Evolutionary conservation across 768 basidiomycete species (phyloP).

Genomic region (Collybiopsis confluens): DNA sequence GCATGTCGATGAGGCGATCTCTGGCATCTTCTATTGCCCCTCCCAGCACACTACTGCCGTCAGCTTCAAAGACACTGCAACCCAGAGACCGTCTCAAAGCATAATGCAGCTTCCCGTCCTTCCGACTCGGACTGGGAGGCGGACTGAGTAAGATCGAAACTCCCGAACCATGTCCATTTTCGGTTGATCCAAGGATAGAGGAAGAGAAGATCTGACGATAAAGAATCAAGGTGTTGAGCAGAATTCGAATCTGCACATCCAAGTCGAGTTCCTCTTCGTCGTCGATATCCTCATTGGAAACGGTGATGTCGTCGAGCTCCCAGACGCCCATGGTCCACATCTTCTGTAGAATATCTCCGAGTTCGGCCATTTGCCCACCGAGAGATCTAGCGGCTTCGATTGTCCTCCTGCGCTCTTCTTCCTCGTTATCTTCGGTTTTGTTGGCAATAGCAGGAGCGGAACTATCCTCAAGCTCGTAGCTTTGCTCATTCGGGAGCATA

Average conservation of each 20-base stretch:
- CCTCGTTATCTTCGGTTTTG: slow-evolving; percentile 24
- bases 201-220: slow-evolving; percentile 57
- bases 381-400: slow-evolving; percentile 60
- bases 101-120: slow-evolving; percentile 35
- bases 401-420: slow-evolving; percentile 41
- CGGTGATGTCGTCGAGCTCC: slow-evolving; percentile 26
- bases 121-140: slow-evolving; percentile 46
- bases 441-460: neutral
- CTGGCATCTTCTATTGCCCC: slow-evolving; percentile 65
- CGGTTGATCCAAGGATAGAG: slow-evolving; percentile 12
- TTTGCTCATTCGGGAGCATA: slow-evolving; percentile 20
- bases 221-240: slow-evolving; percentile 58
- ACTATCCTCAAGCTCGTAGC: slow-evolving; percentile 1
- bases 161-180: slow-evolving; percentile 7
- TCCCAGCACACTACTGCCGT: slow-evolving; percentile 34
- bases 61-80: slow-evolving; percentile 37
- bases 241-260: slow-evolving; percentile 45
- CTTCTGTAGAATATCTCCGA: slow-evolving; percentile 55
- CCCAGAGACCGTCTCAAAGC: slow-evolving; percentile 55
- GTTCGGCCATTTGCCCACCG: slow-evolving; percentile 50
- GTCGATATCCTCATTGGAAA: slow-evolving; percentile 15
- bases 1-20: slow-evolving; percentile 72
- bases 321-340: slow-evolving; percentile 42
- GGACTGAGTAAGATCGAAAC: slow-evolving; percentile 49
- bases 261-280: slow-evolving; percentile 21